A percentile compares a stretch with the other conserved stretches of the same genome.
phyloP scores from a whole-genome alignment of 306 rosid genomes.

The Fragaria ananassa region DNA sequence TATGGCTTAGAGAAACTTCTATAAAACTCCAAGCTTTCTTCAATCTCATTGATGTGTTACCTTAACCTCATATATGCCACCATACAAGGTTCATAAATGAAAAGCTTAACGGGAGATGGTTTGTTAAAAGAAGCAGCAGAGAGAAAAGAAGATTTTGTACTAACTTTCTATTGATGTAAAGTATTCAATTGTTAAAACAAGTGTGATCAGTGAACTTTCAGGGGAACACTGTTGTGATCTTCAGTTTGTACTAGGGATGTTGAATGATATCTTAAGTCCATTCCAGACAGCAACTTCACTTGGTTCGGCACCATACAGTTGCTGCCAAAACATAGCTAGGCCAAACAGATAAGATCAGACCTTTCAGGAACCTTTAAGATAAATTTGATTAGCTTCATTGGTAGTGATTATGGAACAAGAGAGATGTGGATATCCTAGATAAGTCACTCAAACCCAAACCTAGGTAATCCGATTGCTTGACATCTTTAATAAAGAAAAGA shows the following conservation, averaged over 20 bases:
- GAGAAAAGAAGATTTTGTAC: neutral
- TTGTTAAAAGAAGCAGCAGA: conserved; percentile 13
- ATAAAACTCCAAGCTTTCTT: conserved; percentile 26
- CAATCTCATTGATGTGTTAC: conserved; percentile 17
- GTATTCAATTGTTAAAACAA: neutral
- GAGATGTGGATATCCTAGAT: too few relatives aligned
- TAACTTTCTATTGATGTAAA: neutral
- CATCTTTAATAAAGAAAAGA: too few relatives aligned
- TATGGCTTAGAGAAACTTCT: conserved; percentile 92
- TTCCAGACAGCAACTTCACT: neutral
- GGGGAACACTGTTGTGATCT: neutral
- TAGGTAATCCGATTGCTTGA: too few relatives aligned
- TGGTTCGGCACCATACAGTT: neutral
- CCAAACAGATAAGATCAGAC: neutral
- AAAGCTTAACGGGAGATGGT: conserved; percentile 20
- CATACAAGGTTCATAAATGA: conserved; percentile 18
- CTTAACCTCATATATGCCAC: conserved; percentile 10
- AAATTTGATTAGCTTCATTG: neutral
- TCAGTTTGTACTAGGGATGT: neutral
- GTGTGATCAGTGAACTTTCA: conserved; percentile 7
- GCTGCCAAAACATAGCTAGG: neutral
- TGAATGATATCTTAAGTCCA: neutral
- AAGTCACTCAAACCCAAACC: too few relatives aligned
- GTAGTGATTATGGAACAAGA: too few relatives aligned
- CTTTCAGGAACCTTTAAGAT: neutral